Evolutionary conservation across 306 rosid species (phyloP), one percentile per base, ranked within the genome.

Genomic region (Trifolium fragiferum): DNA sequence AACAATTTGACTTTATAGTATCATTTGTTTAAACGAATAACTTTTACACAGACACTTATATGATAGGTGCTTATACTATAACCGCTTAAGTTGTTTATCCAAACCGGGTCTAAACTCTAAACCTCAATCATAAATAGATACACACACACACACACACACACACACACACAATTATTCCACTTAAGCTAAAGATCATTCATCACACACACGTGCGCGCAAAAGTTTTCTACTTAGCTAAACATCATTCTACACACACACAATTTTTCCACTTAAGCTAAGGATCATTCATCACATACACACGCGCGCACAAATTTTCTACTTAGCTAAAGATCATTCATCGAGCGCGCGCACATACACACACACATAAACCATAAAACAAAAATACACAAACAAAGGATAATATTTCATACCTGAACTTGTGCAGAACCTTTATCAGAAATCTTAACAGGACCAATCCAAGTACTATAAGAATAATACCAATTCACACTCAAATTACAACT

Each of bases 401-500:
- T 58, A 66, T 43, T 43, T 67, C 44, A 75, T 84, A 94, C 99
- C 93, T 81, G 86, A 81, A 94, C 85, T 75, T 95, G 66, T 66
- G 95, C 97, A 19, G 57, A 73, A 57, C 97, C 96, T 68, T 73
- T 50, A 66, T 94, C 97, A 15, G 87, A 83, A 81, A 94, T 69
- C 77, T 81, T 73, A 70, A 89, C 67, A 8, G 97, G 97, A 33
- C 78, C 76, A 78, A 87, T 40, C 99, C 99, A 92, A 19, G 86
- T 90, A 46, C 84, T 87, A 51, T 87, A 88, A 9, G 88, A 82
- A 73, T 94, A 92, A 74, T 78, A 71, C 99, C 97, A 94, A 85
- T 83, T 79, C 90, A 90, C 84, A 78, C 89, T 88, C 83, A 91
- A 69, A 84, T 80, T 85, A 75, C 98, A 94, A 61, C 92, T 90